Conservation (phyloP, 306 rosid species). For the Ormosia emarginata region DNA sequence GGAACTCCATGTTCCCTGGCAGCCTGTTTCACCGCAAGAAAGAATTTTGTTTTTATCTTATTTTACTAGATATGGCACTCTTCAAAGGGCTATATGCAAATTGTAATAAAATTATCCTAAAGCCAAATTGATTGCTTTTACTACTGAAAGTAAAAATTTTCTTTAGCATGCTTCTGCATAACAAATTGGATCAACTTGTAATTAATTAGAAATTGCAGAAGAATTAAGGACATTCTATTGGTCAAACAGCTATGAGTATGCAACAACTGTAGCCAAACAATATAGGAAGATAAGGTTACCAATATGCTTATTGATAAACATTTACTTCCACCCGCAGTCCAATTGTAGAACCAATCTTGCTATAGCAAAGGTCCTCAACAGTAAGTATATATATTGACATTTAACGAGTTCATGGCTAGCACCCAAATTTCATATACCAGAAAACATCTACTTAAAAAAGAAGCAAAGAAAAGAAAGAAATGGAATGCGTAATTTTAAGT, state of each 20-base stretch:
- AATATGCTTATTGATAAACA: not conserved
- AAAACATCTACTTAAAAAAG: not conserved
- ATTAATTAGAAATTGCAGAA: not conserved
- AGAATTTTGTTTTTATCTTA: not conserved
- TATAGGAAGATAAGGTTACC: not conserved
- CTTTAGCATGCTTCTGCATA: not conserved
- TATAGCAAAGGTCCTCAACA: not conserved
- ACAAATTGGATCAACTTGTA: not conserved
- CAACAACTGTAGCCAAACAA: conserved; percentile 11
- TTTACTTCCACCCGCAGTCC: not conserved
- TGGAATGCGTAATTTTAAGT: not conserved
- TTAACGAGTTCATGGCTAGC: not conserved
- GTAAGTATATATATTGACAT: not conserved
- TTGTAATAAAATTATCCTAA: not conserved
- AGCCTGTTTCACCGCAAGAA: conserved; percentile 30
- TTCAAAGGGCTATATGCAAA: not conserved
- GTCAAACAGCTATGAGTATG: conserved; percentile 9
- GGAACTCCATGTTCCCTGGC: conserved; percentile 17
- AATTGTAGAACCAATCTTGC: not conserved
- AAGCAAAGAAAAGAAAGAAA: not conserved
- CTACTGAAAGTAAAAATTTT: not conserved
- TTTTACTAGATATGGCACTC: not conserved
- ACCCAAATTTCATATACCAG: not conserved
- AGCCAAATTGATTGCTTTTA: not conserved
- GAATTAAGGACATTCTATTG: not conserved